Base-by-base conservation (phyloP, 805 yeast species). In the Kazachstania viticola region DNA sequence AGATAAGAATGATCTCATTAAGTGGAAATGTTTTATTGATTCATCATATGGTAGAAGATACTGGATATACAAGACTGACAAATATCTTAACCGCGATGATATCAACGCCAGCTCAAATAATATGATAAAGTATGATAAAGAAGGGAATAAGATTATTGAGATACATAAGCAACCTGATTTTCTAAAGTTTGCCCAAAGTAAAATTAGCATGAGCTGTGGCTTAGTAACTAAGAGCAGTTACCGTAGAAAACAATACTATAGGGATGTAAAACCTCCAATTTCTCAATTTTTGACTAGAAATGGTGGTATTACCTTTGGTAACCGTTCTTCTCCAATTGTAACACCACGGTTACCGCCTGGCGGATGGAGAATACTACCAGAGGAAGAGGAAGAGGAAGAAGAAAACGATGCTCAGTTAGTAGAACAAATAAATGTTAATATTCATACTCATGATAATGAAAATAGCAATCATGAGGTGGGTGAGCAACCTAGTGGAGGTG, bases 11-110 rank as follows among this genome's bases (percentile, higher is more conserved):
- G 47, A 45, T 18, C 14, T 35, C 1, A 40, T 48, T 4, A 53
- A 45, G 27, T 54, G 60, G 60, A 49, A 44, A 35, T 54, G 60
- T 33, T 54, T 49, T 38, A 37, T 54, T 6, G 60, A 51, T 38
- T 46, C 54, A 40, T 64, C 61, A 16, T 61, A 48, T 45, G 93
- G 94, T 4, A 64, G 94, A 38, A 65, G 95, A 38, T 76, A 82
- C 9, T 84, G 95, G 94, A 52, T 84, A 13, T 78, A 74, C 53
- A 71, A 67, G 46, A 56, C 61, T 13, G 62, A 60, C 31, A 47
- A 44, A 3, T 44, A 36, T 16, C 29, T 45, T 21, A 61, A 61
- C 34, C 52, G 53, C 7, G 64, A 51, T 16, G 59, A 60, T 39
- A 37, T 55, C 1, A 31, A 35, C 26, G 47, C 48, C 15, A 43